Conservation (phyloP, 495 filamentous ascomycete species). For the Copromyces sp. region DNA sequence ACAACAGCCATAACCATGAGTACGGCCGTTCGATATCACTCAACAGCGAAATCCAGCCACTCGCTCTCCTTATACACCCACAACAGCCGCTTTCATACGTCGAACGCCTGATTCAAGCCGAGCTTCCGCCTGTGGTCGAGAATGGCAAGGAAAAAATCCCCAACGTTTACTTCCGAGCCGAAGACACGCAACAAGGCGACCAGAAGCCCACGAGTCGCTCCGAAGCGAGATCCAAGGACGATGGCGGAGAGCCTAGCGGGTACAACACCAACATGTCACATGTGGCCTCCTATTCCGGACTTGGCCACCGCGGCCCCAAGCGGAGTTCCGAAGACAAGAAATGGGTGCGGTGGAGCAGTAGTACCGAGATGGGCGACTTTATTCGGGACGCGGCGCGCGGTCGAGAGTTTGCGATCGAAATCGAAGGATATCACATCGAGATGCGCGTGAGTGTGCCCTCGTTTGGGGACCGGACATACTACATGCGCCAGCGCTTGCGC, state of each 20-base stretch:
- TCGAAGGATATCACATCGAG: conserved; percentile 60
- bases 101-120: conserved; percentile 81
- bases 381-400: conserved; percentile 81
- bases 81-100: conserved; percentile 90
- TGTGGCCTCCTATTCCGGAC: conserved; percentile 51
- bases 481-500: conserved; percentile 63
- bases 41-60: conserved; percentile 61
- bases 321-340: conserved; percentile 31
- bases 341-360: conserved; percentile 85
- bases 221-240: conserved; percentile 15
- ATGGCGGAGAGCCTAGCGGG: neutral
- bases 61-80: conserved; percentile 83
- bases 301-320: conserved; percentile 41
- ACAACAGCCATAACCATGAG: conserved; percentile 29
- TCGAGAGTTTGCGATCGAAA: conserved; percentile 73
- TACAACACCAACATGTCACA: conserved; percentile 13
- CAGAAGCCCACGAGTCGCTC: conserved; percentile 22
- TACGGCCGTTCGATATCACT: conserved; percentile 28
- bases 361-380: conserved; percentile 90
- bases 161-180: conserved; percentile 67
- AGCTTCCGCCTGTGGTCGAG: conserved; percentile 63
- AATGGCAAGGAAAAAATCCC: conserved; percentile 56
- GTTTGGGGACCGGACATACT: conserved; percentile 83
- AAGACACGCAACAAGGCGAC: conserved; percentile 57
- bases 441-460: conserved; percentile 73